Evolutionary conservation across 75 land plant species (phyloP).

Genomic region (Chamaecyparis obtusa): DNA sequence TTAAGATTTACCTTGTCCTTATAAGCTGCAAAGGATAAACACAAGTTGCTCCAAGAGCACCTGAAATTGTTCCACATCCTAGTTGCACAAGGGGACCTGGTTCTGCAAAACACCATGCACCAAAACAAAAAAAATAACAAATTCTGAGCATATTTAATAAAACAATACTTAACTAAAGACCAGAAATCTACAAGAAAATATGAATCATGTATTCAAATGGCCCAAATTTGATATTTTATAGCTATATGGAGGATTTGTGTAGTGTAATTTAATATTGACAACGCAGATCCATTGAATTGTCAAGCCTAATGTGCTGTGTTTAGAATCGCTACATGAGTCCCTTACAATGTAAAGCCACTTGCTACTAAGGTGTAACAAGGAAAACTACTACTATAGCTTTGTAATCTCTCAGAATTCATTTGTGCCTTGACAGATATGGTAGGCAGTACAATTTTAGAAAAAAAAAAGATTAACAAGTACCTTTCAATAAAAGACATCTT

Average conservation of each 20-base stretch:
- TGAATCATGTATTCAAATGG: neutral
- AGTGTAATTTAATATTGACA: neutral
- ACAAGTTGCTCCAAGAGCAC: slow-evolving; percentile 91
- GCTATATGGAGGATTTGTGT: neutral
- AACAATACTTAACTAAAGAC: neutral
- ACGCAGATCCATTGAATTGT: neutral
- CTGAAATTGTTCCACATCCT: slow-evolving; percentile 83
- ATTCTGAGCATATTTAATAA: neutral
- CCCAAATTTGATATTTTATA: neutral
- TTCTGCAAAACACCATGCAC: slow-evolving; percentile 33
- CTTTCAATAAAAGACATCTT: neutral
- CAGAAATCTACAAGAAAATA: neutral
- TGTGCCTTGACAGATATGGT: neutral
- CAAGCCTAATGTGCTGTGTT: neutral
- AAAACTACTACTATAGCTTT: neutral
- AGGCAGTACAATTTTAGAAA: neutral
- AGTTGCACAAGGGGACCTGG: slow-evolving; percentile 83
- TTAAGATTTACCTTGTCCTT: slow-evolving; percentile 65
- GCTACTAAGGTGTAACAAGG: neutral
- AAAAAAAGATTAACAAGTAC: neutral
- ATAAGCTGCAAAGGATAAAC: slow-evolving; percentile 91
- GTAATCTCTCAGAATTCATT: too few species aligned
- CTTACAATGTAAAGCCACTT: neutral
- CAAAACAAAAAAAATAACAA: neutral
- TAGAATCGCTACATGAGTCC: neutral